These are phyloP conservation scores for Xerocomus tenax DNA, from an alignment of 1,284 basidiomycete species.

Conservation along the genomic window DNA sequence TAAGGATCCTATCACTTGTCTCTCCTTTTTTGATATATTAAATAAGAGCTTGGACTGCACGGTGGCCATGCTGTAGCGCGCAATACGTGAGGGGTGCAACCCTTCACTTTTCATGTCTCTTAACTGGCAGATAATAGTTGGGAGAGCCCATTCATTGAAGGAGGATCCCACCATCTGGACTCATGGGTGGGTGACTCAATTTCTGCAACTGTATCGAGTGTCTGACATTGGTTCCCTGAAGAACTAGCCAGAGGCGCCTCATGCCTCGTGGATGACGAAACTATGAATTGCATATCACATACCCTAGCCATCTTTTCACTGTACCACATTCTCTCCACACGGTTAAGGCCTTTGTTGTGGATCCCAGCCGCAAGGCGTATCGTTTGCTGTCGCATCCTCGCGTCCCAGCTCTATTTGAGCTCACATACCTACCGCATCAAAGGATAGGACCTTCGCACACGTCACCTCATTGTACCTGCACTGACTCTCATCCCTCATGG, in stretches of 20 bases:
- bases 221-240: neutral
- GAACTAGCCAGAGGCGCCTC: neutral
- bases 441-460: neutral
- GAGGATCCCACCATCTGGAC: neutral
- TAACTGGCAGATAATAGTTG: neutral
- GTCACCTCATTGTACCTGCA: neutral
- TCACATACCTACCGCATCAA: neutral
- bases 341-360: neutral
- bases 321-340: neutral
- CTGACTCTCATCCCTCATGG: neutral
- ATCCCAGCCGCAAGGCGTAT: neutral
- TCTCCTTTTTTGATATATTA: neutral
- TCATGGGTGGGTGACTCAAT: neutral
- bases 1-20: neutral
- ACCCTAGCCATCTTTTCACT: conserved; percentile 1
- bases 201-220: neutral
- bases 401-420: conserved; percentile 6
- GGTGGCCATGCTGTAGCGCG: conserved; percentile 1
- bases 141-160: neutral
- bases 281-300: conserved; percentile 2
- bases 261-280: conserved; percentile 1
- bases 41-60: conserved; percentile 3
- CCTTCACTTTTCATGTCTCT: neutral
- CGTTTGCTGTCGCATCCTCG: neutral
- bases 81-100: neutral